These are phyloP conservation scores for Candida ovalis DNA, from an alignment of 805 yeast species.

Conservation along the genomic window DNA sequence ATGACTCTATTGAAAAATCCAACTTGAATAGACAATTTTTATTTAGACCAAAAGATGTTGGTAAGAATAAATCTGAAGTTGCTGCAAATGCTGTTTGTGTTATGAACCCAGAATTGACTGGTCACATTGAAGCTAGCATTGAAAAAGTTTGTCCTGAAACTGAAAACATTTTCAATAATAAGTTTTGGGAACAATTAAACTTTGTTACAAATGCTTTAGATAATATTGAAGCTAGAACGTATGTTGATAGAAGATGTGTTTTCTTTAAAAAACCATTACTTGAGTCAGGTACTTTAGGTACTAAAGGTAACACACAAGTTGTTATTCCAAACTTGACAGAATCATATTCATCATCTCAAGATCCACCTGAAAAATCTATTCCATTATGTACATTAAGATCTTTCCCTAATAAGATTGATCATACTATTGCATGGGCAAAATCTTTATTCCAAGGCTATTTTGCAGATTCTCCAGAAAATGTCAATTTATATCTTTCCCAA, in stretches of 20 bases:
- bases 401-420: constrained; percentile 97
- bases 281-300: constrained; percentile 97
- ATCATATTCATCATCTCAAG: constrained; percentile 93
- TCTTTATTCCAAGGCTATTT: constrained; percentile 89
- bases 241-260: constrained; percentile 95
- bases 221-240: constrained; percentile 96
- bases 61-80: constrained; percentile 82
- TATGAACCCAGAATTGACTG: constrained; percentile 82
- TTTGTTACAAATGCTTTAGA: constrained; percentile 96
- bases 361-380: constrained; percentile 97
- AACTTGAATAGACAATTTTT: constrained; percentile 95
- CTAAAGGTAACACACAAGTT: constrained; percentile 98
- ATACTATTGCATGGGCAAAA: constrained; percentile 99
- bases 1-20: constrained; percentile 92
- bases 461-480: constrained; percentile 88
- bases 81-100: constrained; percentile 79
- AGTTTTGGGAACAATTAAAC: constrained; percentile 80
- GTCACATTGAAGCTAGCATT: constrained; percentile 68
- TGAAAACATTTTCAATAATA: constrained; percentile 78
- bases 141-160: constrained; percentile 96
- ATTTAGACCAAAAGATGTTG: constrained; percentile 93
- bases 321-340: constrained; percentile 92
- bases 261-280: constrained; percentile 85
- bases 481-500: constrained; percentile 83
- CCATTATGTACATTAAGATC: constrained; percentile 96